These are phyloP conservation scores for Lactarius tabidus DNA, from an alignment of 768 basidiomycete genomes.

Conservation along the genomic window DNA sequence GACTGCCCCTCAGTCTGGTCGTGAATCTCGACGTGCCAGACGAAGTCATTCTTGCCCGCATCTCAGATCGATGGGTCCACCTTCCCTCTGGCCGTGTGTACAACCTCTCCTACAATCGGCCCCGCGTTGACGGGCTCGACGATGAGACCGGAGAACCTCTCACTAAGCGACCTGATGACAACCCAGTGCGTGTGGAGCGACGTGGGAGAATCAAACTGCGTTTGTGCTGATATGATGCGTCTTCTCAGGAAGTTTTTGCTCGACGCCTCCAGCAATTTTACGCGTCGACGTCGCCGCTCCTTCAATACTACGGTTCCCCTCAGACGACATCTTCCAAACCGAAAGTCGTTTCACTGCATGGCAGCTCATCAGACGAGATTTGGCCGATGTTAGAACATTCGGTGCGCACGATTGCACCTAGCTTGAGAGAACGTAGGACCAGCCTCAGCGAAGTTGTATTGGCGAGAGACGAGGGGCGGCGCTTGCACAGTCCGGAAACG, in stretches of 20 bases:
- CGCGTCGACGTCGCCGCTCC: slow-evolving; percentile 72
- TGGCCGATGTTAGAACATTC: slow-evolving; percentile 77
- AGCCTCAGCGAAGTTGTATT: slow-evolving; percentile 54
- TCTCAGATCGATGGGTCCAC: slow-evolving; percentile 89
- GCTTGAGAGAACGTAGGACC: slow-evolving; percentile 48
- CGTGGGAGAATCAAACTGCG: slow-evolving; percentile 10
- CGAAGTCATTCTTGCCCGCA: slow-evolving; percentile 76
- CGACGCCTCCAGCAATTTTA: slow-evolving; percentile 77
- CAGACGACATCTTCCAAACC: slow-evolving; percentile 38
- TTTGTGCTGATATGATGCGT: neutral
- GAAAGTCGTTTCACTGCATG: slow-evolving; percentile 57
- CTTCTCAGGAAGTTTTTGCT: slow-evolving; percentile 64
- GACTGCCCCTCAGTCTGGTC: slow-evolving; percentile 69
- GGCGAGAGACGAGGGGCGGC: slow-evolving; percentile 28
- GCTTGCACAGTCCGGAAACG: slow-evolving; percentile 2
- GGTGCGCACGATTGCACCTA: slow-evolving; percentile 55
- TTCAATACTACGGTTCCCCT: slow-evolving; percentile 57
- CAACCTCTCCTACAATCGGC: slow-evolving; percentile 84
- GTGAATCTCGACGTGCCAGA: slow-evolving; percentile 89
- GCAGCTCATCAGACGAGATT: slow-evolving; percentile 81
- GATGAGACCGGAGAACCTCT: slow-evolving; percentile 85
- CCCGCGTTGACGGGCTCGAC: slow-evolving; percentile 73
- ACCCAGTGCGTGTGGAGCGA: slow-evolving; percentile 54
- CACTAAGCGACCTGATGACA: slow-evolving; percentile 86
- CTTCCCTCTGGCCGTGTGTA: slow-evolving; percentile 85